These are phyloP conservation scores for Serendipita sp. DNA, from an alignment of 768 basidiomycete genomes.

Conservation along the genomic window DNA sequence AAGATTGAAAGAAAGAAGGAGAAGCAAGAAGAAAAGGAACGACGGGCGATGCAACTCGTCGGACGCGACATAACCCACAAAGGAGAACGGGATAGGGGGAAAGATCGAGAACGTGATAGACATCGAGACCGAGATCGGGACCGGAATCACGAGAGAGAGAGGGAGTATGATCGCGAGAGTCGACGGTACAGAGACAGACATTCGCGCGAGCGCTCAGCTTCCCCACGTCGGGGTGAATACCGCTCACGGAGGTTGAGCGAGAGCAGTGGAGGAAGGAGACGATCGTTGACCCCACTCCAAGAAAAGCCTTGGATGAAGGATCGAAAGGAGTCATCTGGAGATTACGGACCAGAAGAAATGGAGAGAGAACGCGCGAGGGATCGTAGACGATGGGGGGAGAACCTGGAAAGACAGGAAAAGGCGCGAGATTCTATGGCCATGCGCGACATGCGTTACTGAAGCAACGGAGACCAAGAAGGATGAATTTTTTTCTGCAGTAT, in stretches of 20 bases:
- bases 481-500: too few relatives aligned
- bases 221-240: constrained; percentile 14
- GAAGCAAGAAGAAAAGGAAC: constrained; percentile 14
- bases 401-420: constrained; percentile 9
- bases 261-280: constrained; percentile 16
- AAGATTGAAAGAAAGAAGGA: constrained; percentile 7
- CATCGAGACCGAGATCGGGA: constrained; percentile 4
- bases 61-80: too few relatives aligned
- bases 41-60: constrained; percentile 14
- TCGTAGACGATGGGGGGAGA: constrained; percentile 37
- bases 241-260: constrained; percentile 10
- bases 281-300: constrained; percentile 17
- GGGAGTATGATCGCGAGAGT: neutral
- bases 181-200: neutral
- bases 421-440: neutral
- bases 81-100: constrained; percentile 1
- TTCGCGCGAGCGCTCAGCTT: constrained; percentile 13
- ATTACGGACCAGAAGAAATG: constrained; percentile 21
- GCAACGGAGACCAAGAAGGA: too few relatives aligned
- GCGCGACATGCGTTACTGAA: neutral
- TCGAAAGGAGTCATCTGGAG: constrained; percentile 15
- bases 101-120: neutral
- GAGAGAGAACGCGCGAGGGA: constrained; percentile 28
- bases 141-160: neutral
- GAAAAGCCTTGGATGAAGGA: constrained; percentile 17